Base-by-base conservation (phyloP, 2,329 filamentous ascomycete genomes). In the Ophiobolus disseminans region DNA sequence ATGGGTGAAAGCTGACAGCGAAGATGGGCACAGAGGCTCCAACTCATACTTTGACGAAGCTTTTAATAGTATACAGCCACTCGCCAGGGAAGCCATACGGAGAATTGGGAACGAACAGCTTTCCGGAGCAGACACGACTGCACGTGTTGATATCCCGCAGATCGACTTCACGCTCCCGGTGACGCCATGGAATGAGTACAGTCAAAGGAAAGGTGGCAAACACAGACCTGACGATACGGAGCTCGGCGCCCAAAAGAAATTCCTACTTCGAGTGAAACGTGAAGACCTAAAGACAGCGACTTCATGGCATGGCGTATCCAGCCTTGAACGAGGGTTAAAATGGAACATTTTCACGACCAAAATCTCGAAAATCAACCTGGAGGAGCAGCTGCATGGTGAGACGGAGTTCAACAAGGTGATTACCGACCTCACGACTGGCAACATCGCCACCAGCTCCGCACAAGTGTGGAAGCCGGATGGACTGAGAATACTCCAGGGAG, bases 401-500 rank as follows among this genome's bases (percentile, higher is more conserved):
- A 70, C 73, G 4, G 66, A 70, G 0, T 45, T 76, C 4, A 63
- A 56, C 20, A 59, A 73, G 23, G 65, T 74, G 23, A 58, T 81
- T 6, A 53, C 53, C 7, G 68, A 70, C 16, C 28, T 77, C 1
- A 60, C 52, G 3, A 40, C 66, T 4, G 57, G 64, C 0, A 67
- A 70, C 5, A 62, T 73, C 3, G 63, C 77, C 2, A 73, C 76
- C 22, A 76, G 77, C 23, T 69, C 72, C 4, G 60, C 62, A 3
- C 59, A 79, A 19, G 69, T 76, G 3, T 82, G 78, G 76, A 82
- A 82, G 57, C 72, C 69, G 1, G 70, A 76, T 3, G 77, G 78
- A 0, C 58, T 83, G n/a, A 71, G 73, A 14, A 69, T 82, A 13
- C 61, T 83, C 3, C 72, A 75, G 14, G 67, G 74, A 5, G 62